Evolutionary conservation across 306 rosid species (phyloP).

Genomic region (Dalbergia cochinchinensis): DNA sequence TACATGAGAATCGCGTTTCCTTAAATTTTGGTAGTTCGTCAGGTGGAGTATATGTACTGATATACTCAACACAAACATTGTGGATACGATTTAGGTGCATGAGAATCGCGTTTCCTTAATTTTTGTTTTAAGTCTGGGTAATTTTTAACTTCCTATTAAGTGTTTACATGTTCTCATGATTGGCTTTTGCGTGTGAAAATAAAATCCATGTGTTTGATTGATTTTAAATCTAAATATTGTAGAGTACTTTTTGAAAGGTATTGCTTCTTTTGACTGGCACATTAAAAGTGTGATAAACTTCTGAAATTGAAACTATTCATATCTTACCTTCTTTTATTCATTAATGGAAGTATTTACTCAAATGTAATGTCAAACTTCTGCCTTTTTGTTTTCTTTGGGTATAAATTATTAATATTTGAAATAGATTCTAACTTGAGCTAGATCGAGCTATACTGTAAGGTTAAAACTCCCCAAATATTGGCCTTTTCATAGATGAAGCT

Average conservation of each 20-base stretch:
- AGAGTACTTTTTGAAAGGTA: conserved; percentile 38
- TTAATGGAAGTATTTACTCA: background rate
- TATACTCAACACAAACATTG: background rate
- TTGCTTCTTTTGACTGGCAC: conserved; percentile 35
- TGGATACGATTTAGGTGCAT: background rate
- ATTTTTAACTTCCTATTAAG: background rate
- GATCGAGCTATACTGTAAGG: too few species aligned
- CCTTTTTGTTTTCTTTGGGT: background rate
- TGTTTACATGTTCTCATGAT: background rate
- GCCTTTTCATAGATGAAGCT: too few species aligned
- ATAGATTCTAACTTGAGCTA: too few species aligned
- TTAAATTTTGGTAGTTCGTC: too few species aligned
- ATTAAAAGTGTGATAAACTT: conserved; percentile 41
- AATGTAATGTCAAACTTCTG: background rate
- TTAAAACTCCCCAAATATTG: too few species aligned
- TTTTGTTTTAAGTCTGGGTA: background rate
- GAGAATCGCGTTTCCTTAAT: background rate
- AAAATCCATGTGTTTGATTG: conserved; percentile 17
- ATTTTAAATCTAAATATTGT: conserved; percentile 29
- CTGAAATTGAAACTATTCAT: conserved; percentile 29
- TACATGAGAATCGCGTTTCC: too few species aligned
- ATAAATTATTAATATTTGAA: background rate
- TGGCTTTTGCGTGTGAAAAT: conserved; percentile 6
- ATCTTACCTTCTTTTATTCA: conserved; percentile 20
- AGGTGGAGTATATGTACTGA: too few species aligned